Evolutionary conservation across 441 rosid genomes (phyloP).

Genomic region (Erodium trifolium): DNA sequence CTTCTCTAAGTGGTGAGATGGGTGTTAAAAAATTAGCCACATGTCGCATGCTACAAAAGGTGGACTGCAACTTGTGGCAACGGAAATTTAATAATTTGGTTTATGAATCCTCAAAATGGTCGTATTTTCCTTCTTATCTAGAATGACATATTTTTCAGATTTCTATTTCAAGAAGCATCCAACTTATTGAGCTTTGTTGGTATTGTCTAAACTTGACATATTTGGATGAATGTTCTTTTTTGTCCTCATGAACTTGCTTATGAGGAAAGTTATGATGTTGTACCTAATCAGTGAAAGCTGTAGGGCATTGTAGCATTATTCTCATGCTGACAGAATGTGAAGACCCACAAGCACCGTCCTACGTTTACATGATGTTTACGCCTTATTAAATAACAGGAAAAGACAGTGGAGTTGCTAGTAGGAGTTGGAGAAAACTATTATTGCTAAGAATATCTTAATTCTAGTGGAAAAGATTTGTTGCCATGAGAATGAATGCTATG

Average conservation of each 20-base stretch:
- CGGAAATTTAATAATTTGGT: neutral
- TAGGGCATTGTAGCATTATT: constrained; percentile 2
- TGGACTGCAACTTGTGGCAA: neutral
- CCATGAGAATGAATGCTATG: neutral
- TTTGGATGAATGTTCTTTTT: constrained; percentile 6
- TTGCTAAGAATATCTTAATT: neutral
- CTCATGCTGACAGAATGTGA: constrained; percentile 8
- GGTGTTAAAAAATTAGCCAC: neutral
- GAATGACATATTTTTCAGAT: constrained; percentile 5
- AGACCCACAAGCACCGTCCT: constrained; percentile 7
- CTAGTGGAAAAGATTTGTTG: neutral
- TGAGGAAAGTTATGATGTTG: constrained; percentile 11
- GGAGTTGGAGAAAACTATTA: neutral
- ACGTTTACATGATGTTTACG: neutral
- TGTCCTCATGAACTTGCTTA: constrained; percentile 1
- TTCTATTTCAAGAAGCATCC: constrained; percentile 21
- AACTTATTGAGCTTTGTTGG: constrained; percentile 29
- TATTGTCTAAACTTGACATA: constrained; percentile 11
- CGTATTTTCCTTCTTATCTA: no score
- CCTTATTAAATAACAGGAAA: constrained; percentile 4
- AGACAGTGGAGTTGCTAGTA: neutral
- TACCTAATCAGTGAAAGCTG: constrained; percentile 16
- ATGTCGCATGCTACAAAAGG: neutral
- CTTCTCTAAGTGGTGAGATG: neutral
- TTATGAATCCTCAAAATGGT: neutral